Evolutionary conservation across 2,329 filamentous ascomycete species (phyloP).

Genomic region (Nothophoma quercina): DNA sequence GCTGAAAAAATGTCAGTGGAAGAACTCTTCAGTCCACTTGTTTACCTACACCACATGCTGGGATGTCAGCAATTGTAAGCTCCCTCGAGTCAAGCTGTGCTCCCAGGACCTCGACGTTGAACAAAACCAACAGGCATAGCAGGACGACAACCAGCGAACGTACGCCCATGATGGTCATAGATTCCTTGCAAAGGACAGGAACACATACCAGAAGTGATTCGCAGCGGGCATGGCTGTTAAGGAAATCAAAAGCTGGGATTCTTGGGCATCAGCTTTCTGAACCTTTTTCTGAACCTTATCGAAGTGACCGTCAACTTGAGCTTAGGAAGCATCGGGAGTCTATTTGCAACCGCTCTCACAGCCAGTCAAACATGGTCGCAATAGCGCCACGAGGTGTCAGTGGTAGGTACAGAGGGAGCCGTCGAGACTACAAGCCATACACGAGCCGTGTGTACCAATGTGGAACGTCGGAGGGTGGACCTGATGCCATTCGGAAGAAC

Average conservation of each 20-base stretch:
- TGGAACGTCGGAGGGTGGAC: background rate
- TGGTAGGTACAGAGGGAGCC: background rate
- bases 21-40: no score
- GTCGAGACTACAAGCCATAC: background rate
- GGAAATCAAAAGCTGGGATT: background rate
- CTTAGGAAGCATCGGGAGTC: background rate
- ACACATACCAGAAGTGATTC: background rate
- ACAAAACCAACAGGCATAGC: slow-evolving; percentile 7
- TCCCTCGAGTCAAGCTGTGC: slow-evolving; percentile 2
- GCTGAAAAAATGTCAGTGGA: background rate
- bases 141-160: slow-evolving; percentile 11
- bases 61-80: slow-evolving; percentile 19
- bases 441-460: background rate
- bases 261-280: background rate
- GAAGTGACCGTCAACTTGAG: background rate
- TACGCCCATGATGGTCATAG: slow-evolving; percentile 6
- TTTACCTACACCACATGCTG: slow-evolving; percentile 22
- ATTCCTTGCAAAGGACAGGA: background rate
- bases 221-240: background rate
- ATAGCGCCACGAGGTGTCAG: background rate
- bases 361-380: background rate
- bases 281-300: slow-evolving; percentile 2
- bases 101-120: background rate
- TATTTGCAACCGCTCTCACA: background rate
- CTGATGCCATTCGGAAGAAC: background rate